Conservation (phyloP, 495 filamentous ascomycete species). For the Clavariopsis aquatica region DNA sequence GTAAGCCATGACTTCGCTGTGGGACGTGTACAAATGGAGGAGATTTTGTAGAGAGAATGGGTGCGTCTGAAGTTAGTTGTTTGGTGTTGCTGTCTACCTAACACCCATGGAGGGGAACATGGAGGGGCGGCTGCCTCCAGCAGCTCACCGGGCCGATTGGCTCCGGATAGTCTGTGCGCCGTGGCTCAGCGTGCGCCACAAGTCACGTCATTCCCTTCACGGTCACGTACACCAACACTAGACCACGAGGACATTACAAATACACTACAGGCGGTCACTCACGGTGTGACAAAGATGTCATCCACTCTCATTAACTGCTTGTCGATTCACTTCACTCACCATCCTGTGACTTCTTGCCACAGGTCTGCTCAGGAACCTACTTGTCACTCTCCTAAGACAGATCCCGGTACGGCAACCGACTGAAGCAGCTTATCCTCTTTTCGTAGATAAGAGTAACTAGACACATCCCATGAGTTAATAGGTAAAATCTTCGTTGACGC, state of each 20-base stretch:
- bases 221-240: conserved; percentile 1
- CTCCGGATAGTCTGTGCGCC: conserved; percentile 1
- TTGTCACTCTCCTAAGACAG: neutral
- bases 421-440: neutral
- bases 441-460: neutral
- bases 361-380: neutral
- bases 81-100: neutral
- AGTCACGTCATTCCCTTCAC: conserved; percentile 12
- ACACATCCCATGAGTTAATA: neutral
- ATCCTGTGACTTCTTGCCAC: neutral
- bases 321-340: neutral
- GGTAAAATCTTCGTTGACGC: neutral
- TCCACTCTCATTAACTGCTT: conserved; percentile 3
- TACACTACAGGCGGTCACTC: neutral
- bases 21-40: neutral
- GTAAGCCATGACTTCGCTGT: conserved; percentile 31
- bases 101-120: neutral
- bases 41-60: neutral
- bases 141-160: conserved; percentile 7
- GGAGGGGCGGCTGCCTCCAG: conserved; percentile 9
- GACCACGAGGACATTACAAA: conserved; percentile 12
- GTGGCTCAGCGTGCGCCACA: conserved; percentile 14
- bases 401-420: neutral
- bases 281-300: conserved; percentile 13
- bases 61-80: neutral